Conservation (phyloP, 192 early-diverging fungal genomes). For the Gigaspora rosea region DNA sequence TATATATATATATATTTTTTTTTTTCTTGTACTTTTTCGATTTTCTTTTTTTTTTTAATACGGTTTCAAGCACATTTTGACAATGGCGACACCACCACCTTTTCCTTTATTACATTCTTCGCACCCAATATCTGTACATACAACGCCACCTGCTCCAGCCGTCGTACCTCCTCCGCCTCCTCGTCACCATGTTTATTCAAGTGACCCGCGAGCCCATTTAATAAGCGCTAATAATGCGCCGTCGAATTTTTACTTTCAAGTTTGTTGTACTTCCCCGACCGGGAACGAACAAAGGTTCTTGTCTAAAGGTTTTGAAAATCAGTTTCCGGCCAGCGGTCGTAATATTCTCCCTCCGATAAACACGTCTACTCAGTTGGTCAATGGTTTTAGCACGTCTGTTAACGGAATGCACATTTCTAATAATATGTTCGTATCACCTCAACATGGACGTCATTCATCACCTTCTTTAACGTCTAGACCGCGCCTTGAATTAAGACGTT, state of each 20-base stretch:
- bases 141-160: background rate
- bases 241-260: conserved; percentile 3
- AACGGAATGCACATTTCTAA: background rate
- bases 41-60: background rate
- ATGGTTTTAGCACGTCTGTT: background rate
- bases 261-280: background rate
- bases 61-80: conserved; percentile 21
- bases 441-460: background rate
- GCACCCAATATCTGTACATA: background rate
- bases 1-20: background rate
- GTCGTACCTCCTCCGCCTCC: conserved; percentile 11
- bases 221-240: conserved; percentile 11
- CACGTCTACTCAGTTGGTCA: background rate
- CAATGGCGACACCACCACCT: conserved; percentile 19
- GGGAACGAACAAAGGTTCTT: conserved; percentile 8
- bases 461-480: background rate
- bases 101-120: background rate
- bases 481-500: conserved; percentile 4
- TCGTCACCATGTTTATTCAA: conserved; percentile 10
- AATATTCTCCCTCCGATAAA: conserved; percentile 19
- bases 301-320: conserved; percentile 1
- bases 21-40: background rate
- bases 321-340: background rate
- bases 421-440: conserved; percentile 5
- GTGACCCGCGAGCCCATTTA: conserved; percentile 22